Conservation (phyloP, 2,329 filamentous ascomycete genomes). For the Cryoendolithus antarcticus region DNA sequence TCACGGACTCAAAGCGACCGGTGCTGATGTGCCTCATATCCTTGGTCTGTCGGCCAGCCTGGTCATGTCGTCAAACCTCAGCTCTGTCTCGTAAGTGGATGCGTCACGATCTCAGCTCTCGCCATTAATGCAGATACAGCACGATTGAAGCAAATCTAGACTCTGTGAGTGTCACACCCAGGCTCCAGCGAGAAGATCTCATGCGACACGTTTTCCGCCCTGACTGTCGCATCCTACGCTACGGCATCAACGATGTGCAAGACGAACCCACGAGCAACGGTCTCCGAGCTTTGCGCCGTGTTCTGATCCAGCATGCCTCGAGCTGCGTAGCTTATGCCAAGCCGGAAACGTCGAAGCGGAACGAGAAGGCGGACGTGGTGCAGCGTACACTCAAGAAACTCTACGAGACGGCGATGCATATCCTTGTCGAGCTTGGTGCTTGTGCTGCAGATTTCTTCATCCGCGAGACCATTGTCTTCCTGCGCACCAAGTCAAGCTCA, state of each 20-base stretch:
- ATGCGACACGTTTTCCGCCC: slow-evolving; percentile 53
- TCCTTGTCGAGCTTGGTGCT: neutral
- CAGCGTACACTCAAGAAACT: too few species aligned
- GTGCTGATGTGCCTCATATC: slow-evolving; percentile 45
- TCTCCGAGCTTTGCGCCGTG: too few species aligned
- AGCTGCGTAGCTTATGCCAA: too few species aligned
- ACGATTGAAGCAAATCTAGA: slow-evolving; percentile 56
- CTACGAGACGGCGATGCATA: neutral
- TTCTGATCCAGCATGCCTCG: too few species aligned
- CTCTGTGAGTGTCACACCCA: slow-evolving; percentile 55
- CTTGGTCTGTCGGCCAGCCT: slow-evolving; percentile 67
- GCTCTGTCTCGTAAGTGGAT: slow-evolving; percentile 37
- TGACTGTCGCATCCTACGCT: slow-evolving; percentile 9
- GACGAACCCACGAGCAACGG: neutral
- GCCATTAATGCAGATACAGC: slow-evolving; percentile 19
- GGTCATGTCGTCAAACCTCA: slow-evolving; percentile 25
- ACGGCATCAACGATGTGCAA: neutral
- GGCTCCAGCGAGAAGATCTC: slow-evolving; percentile 54
- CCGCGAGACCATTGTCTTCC: neutral
- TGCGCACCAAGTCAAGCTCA: neutral
- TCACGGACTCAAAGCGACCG: slow-evolving; percentile 27
- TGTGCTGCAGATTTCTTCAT: slow-evolving; percentile 23
- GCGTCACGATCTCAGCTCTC: too few species aligned
- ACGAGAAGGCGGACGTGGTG: too few species aligned
- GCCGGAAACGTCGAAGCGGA: too few species aligned